phyloP scores from a whole-genome alignment of 176 grass and related monocot genomes.

The Carex parvula region DNA sequence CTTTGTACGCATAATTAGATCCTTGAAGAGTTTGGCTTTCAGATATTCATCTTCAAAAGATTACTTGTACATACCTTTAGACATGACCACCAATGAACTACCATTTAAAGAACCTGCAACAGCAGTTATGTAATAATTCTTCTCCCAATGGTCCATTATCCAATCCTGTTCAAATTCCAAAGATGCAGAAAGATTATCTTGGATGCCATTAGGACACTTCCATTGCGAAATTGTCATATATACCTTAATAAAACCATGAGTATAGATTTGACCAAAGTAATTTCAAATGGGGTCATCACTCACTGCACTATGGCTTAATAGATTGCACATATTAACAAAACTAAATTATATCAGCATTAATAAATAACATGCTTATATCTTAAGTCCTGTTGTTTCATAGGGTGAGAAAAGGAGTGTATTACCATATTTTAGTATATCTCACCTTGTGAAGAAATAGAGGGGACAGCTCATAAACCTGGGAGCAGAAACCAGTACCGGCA shows the following conservation, averaged over 20 bases:
- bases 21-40: background rate
- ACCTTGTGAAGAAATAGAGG: slow-evolving; percentile 78
- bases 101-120: slow-evolving; percentile 85
- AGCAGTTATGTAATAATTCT: slow-evolving; percentile 85
- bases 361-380: background rate
- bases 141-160: slow-evolving; percentile 95
- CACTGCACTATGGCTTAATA: background rate
- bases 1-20: background rate
- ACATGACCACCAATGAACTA: slow-evolving; percentile 85
- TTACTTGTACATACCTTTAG: slow-evolving; percentile 63
- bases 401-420: slow-evolving; percentile 3
- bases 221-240: background rate
- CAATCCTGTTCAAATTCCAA: slow-evolving; percentile 53
- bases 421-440: slow-evolving; percentile 23
- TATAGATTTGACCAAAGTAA: background rate
- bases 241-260: background rate
- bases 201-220: background rate
- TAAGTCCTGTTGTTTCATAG: background rate
- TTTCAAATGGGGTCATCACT: background rate
- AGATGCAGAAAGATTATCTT: background rate
- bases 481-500: slow-evolving; percentile 60
- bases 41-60: background rate
- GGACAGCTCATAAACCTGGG: slow-evolving; percentile 83
- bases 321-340: background rate
- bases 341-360: background rate